Percentiles rank a stretch among this genome's conserved stretches.
Evolutionary conservation across 768 basidiomycete genomes (phyloP).

Genomic region (Mycena vitilis): DNA sequence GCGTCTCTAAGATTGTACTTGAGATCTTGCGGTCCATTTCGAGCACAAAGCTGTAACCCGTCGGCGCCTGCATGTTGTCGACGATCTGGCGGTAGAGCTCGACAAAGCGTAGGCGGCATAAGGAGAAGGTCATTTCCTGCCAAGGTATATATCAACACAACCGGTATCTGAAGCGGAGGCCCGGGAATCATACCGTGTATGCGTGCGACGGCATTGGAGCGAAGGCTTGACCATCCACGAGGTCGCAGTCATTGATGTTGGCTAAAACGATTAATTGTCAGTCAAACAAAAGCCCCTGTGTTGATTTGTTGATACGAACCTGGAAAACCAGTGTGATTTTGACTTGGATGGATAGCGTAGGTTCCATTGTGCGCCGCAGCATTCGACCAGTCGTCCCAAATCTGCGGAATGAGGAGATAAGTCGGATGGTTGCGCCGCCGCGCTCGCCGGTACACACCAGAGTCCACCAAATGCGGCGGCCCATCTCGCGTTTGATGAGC

Average conservation of each 20-base stretch:
- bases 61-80: conserved; percentile 41
- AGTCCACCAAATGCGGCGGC: conserved; percentile 43
- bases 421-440: not conserved
- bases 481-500: conserved; percentile 42
- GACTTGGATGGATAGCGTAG: conserved; percentile 43
- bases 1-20: conserved; percentile 33
- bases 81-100: conserved; percentile 40
- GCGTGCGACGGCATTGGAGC: conserved; percentile 33
- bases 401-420: conserved; percentile 25
- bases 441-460: conserved; percentile 29
- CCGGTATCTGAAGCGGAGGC: not conserved
- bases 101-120: conserved; percentile 38
- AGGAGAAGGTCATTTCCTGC: conserved; percentile 41
- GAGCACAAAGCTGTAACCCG: conserved; percentile 39
- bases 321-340: conserved; percentile 44
- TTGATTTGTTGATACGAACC: not conserved
- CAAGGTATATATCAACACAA: too few species aligned
- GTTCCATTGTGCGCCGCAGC: conserved; percentile 43
- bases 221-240: conserved; percentile 35
- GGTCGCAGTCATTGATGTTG: conserved; percentile 41
- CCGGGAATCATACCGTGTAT: conserved; percentile 38
- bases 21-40: conserved; percentile 41
- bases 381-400: conserved; percentile 45
- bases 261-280: not conserved
- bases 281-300: too few species aligned